Evolutionary conservation across 768 basidiomycete genomes (phyloP), one percentile per base, ranked within the genome.

Genomic region (Naganishia randhawae): DNA sequence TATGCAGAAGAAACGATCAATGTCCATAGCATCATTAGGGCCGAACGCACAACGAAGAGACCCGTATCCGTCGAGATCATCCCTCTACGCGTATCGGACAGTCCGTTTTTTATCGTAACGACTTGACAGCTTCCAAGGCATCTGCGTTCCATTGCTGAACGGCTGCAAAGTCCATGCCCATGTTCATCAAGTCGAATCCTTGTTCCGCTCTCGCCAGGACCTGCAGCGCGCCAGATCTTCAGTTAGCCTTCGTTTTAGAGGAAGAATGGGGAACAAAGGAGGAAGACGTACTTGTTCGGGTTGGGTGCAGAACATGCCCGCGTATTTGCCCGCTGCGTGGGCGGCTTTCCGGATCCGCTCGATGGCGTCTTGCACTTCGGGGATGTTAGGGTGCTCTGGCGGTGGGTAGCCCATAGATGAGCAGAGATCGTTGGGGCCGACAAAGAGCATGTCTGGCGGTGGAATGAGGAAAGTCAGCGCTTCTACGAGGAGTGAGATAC

Each of bases 401-500:
- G 65, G 69, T 14, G 66, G 65, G 61, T 68, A 71, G 22, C 66
- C 75, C 67, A 74, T 67, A 14, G 71, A 73, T 45, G 65, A 71
- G 14, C 66, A 66, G 14, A 77, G 69, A 54, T 77, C 76, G 61
- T 75, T 75, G 19, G 74, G 74, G 22, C 74, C 74, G 42, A 75
- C 69, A 41, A 75, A 75, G 53, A 75, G 71, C 65, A 72, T 71
- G 45, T 75, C 74, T 74, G 32, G 25, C n/a, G n/a, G 10, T 0
- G 54, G 7, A 17, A 22, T 4, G 3, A 48, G 25, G 27, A 33
- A 25, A 17, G 31, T 55, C n/a, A 50, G 41, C 4, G 22, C 25
- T 27, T 29, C 6, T 51, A 8, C 22, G 9, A 35, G 17, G 6
- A n/a, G n/a, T n/a, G 32, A 31, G 61, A 52, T n/a, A n/a, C n/a